Evolutionary conservation across 129 eudicot species (phyloP).

Genomic region (Ambrosia artemisiifolia): DNA sequence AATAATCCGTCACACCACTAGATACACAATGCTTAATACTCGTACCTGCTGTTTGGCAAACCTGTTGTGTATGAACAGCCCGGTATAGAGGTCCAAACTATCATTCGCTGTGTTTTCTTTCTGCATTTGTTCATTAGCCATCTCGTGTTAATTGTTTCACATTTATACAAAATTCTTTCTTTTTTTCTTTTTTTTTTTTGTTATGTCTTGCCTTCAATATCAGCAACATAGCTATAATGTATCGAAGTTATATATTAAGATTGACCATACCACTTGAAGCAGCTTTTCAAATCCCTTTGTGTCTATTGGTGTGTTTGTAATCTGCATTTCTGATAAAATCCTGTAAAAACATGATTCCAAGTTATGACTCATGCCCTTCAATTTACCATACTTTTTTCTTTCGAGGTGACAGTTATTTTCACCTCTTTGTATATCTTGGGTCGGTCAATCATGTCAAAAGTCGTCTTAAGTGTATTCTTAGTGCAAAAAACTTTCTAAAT

Average conservation of each 20-base stretch:
- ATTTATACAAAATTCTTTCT: neutral
- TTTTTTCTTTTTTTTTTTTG: neutral
- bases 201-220: neutral
- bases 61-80: slow-evolving; percentile 54
- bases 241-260: slow-evolving; percentile 2
- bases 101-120: slow-evolving; percentile 50
- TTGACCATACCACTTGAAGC: slow-evolving; percentile 52
- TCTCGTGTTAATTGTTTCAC: slow-evolving; percentile 16
- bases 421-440: neutral
- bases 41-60: slow-evolving; percentile 68
- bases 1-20: neutral
- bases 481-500: neutral
- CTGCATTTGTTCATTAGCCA: slow-evolving; percentile 30
- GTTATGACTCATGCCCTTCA: neutral
- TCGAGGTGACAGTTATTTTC: neutral
- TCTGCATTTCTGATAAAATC: slow-evolving; percentile 55
- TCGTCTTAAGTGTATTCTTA: neutral
- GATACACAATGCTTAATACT: neutral
- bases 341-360: slow-evolving; percentile 35
- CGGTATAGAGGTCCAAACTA: slow-evolving; percentile 69
- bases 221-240: neutral
- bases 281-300: slow-evolving; percentile 71
- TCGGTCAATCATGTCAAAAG: neutral
- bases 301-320: slow-evolving; percentile 59
- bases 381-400: neutral